A percentile compares a stretch with the other conserved stretches of the same genome.
phyloP scores from a whole-genome alignment of 805 yeast species.

The Torulaspora delbrueckii region DNA sequence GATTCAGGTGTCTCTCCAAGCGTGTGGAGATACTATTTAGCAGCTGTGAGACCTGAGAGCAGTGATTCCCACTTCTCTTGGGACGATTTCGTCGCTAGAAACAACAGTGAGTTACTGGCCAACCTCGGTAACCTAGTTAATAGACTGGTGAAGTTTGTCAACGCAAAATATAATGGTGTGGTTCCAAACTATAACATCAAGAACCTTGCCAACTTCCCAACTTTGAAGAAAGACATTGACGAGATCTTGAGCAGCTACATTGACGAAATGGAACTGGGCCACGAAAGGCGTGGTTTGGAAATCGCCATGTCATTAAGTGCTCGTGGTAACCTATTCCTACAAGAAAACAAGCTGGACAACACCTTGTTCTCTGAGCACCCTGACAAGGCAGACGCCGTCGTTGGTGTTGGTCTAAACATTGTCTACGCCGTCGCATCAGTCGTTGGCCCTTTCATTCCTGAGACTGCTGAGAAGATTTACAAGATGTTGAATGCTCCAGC shows the following conservation, averaged over 20 bases:
- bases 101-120: conserved; percentile 89
- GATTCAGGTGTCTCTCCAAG: conserved; percentile 87
- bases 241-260: conserved; percentile 56
- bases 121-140: conserved; percentile 96
- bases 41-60: conserved; percentile 89
- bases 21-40: conserved; percentile 96
- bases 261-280: conserved; percentile 69
- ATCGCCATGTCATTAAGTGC: conserved; percentile 86
- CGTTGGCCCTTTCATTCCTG: conserved; percentile 88
- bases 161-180: conserved; percentile 87
- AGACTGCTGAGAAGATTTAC: conserved; percentile 61
- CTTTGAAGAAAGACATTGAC: conserved; percentile 54
- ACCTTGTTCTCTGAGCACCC: conserved; percentile 70
- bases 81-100: conserved; percentile 91
- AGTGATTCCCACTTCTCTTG: conserved; percentile 97
- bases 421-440: conserved; percentile 81
- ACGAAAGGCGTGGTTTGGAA: conserved; percentile 85
- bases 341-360: conserved; percentile 93
- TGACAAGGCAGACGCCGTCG: conserved; percentile 82
- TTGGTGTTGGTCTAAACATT: conserved; percentile 85
- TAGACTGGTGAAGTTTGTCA: conserved; percentile 83
- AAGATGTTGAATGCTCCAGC: conserved; percentile 80
- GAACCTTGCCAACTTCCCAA: conserved; percentile 45
- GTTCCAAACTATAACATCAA: conserved; percentile 60
- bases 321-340: conserved; percentile 92